Evolutionary conservation across 306 rosid genomes (phyloP), one percentile per base, ranked within the genome.

Genomic region (Benincasa hispida): DNA sequence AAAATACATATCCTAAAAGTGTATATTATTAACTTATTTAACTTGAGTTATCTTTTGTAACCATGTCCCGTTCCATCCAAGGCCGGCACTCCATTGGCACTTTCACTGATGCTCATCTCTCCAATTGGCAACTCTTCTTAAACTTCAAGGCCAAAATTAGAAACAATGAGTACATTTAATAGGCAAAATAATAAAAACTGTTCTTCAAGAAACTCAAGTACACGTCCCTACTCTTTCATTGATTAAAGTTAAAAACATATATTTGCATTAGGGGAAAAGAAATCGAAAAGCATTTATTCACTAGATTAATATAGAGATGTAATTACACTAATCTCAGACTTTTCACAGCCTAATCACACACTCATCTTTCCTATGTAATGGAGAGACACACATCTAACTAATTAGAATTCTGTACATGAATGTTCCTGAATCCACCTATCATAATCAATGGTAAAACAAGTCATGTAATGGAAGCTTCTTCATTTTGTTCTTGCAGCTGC

Each of bases 401-500:
- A 18, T 34, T 19, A 68, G 34, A 41, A 22, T 67, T 41, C 8
- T 67, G 6, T 37, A 39, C 55, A 68, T 39, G 10, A 15, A 39
- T 67, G 73, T 4, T 66, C 2, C 0, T 3, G 51, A 48, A 65
- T 17, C 17, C 15, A 17, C 14, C 47, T 19, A 66, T 39, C 17
- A 63, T 19, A 37, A 22, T 69, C 55, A 69, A 68, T 42, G 50
- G 21, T 47, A 13, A 12, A 41, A n/a, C 28, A 45, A 41, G 24
- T 69, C 57, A 69, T 11, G 75, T 69, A 70, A 47, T 18, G 14
- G 63, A 34, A 28, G 63, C 34, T 2, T 74, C n/a, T n/a, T 28
- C 73, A 56, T 17, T 37, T 63, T 72, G 65, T 6, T 53, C 75
- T 14, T 8, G 73, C 24, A 79, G 72, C 51, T 80, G 81, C 15